A percentile compares a stretch with the other conserved stretches of the same genome.
Evolutionary conservation across 306 rosid genomes (phyloP).

Genomic region (Cyclanthera cordifolia): DNA sequence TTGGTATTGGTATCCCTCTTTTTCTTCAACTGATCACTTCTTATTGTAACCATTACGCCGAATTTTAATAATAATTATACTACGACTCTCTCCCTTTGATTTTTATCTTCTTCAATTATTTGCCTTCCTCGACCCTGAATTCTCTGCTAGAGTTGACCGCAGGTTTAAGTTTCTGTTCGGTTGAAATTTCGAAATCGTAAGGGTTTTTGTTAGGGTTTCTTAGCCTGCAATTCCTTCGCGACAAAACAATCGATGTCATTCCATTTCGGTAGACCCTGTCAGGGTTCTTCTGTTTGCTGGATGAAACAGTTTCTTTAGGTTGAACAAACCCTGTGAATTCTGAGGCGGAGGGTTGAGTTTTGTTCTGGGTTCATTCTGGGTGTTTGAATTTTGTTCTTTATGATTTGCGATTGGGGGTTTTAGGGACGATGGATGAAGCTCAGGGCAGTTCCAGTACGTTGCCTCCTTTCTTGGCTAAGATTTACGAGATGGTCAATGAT

Average conservation of each 20-base stretch:
- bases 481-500: slow-evolving; percentile 82
- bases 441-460: slow-evolving; percentile 45
- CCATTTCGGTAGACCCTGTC: not conserved
- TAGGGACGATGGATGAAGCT: slow-evolving; percentile 50
- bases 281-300: no score
- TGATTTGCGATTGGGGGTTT: slow-evolving; percentile 6
- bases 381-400: slow-evolving; percentile 1
- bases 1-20: slow-evolving; percentile 1
- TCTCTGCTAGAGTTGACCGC: not conserved
- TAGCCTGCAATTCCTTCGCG: not conserved
- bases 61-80: not conserved
- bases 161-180: not conserved
- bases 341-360: not conserved
- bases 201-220: slow-evolving; percentile 9
- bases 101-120: not conserved
- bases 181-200: not conserved
- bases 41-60: no score
- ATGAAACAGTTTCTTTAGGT: slow-evolving; percentile 4
- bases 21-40: slow-evolving; percentile 11
- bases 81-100: not conserved
- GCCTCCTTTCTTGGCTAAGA: slow-evolving; percentile 72
- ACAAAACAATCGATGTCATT: not conserved
- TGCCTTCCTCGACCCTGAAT: not conserved
- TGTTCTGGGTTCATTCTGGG: not conserved
- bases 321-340: not conserved